A percentile compares a stretch with the other conserved stretches of the same genome.
phyloP scores from a whole-genome alignment of 2,329 filamentous ascomycete genomes.

The Exophiala viscosa region DNA sequence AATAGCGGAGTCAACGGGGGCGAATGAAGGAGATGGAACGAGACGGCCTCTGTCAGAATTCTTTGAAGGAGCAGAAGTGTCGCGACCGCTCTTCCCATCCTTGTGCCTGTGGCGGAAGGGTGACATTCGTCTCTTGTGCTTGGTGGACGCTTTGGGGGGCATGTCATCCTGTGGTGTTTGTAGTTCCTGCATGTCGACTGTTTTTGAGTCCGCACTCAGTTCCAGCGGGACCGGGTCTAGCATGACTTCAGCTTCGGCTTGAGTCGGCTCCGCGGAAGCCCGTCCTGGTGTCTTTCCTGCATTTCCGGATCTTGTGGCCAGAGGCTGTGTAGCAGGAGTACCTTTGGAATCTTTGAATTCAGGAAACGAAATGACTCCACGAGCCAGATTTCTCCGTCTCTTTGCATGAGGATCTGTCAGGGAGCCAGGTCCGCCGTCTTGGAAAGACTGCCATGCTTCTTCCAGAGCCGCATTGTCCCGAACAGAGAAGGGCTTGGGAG shows the following conservation, averaged over 20 bases:
- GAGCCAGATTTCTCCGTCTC: conserved; percentile 12
- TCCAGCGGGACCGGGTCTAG: conserved; percentile 6
- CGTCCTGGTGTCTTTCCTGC: not conserved
- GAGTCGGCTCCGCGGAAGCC: not conserved
- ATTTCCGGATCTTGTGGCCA: not conserved
- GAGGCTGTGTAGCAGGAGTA: not conserved
- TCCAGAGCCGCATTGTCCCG: conserved; percentile 78
- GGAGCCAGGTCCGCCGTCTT: conserved; percentile 18
- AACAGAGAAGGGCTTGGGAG: conserved; percentile 71
- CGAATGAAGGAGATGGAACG: conserved; percentile 1
- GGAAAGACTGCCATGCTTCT: conserved; percentile 67
- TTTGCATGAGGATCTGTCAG: conserved; percentile 5
- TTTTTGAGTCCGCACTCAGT: conserved; percentile 1
- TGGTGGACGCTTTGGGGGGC: conserved; percentile 16
- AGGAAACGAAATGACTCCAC: conserved; percentile 25
- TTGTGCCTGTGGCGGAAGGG: conserved; percentile 31
- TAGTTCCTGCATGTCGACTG: conserved; percentile 25
- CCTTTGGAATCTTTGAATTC: conserved; percentile 15
- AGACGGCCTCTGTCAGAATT: not conserved
- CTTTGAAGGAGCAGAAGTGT: conserved; percentile 25
- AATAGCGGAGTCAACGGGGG: conserved; percentile 34
- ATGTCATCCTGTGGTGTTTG: conserved; percentile 9
- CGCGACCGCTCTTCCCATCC: conserved; percentile 31
- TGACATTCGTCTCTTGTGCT: conserved; percentile 36
- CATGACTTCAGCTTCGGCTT: conserved; percentile 20